These are phyloP conservation scores for Inonotus obliquus DNA, from an alignment of 1,284 basidiomycete species.

Conservation along the genomic window DNA sequence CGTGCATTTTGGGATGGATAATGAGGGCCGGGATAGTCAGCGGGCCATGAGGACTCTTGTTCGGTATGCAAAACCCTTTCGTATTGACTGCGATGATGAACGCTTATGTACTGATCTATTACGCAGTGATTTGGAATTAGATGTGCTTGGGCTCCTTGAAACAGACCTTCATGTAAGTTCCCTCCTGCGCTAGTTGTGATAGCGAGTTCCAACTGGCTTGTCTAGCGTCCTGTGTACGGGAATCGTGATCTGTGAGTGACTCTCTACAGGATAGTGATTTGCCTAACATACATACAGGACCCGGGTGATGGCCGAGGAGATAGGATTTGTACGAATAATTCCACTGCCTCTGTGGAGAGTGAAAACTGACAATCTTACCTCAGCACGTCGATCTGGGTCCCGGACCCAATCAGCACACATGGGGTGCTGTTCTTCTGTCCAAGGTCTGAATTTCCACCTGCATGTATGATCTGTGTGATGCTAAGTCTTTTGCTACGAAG, in stretches of 20 bases:
- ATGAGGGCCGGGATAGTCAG: constrained; percentile 80
- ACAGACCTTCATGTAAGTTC: constrained; percentile 77
- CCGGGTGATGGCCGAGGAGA: constrained; percentile 69
- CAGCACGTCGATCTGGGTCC: constrained; percentile 82
- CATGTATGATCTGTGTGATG: not conserved
- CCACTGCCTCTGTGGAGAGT: not conserved
- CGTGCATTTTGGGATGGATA: constrained; percentile 85
- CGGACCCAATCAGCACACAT: constrained; percentile 86
- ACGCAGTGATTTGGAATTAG: constrained; percentile 74
- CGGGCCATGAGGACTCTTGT: constrained; percentile 73
- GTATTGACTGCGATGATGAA: not conserved
- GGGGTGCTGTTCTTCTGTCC: constrained; percentile 82
- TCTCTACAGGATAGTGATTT: constrained; percentile 6
- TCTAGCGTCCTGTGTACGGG: constrained; percentile 79
- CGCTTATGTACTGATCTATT: not conserved
- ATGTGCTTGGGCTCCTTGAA: constrained; percentile 81
- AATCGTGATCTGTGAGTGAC: constrained; percentile 75
- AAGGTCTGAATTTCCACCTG: constrained; percentile 44
- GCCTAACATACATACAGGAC: constrained; percentile 42
- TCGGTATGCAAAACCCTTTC: constrained; percentile 32
- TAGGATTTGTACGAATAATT: constrained; percentile 66
- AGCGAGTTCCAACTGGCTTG: constrained; percentile 1
- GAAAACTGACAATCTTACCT: constrained; percentile 14
- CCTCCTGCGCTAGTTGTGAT: not conserved
- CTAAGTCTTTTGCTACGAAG: constrained; percentile 29